These are phyloP conservation scores for Alternaria sp. DNA, from an alignment of 2,329 filamentous ascomycete species.

Conservation along the genomic window DNA sequence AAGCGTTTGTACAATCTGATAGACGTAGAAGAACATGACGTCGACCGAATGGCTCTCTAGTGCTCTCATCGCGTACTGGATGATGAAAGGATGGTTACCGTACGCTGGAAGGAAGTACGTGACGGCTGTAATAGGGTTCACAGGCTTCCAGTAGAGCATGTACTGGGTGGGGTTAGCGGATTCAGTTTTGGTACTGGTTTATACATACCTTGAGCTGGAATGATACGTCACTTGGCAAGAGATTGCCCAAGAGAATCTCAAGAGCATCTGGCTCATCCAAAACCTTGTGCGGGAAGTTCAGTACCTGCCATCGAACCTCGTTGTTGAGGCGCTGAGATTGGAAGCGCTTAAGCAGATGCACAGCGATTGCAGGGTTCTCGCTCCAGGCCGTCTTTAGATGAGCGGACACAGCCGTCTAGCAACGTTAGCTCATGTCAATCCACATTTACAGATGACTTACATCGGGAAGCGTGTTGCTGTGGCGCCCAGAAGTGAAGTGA, in stretches of 20 bases:
- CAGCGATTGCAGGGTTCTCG: conserved; percentile 84
- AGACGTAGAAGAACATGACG: conserved; percentile 98
- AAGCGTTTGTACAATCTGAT: conserved; percentile 94
- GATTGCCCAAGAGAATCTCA: conserved; percentile 78
- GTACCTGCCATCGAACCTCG: conserved; percentile 80
- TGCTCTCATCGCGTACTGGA: conserved; percentile 96
- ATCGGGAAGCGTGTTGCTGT: conserved; percentile 54
- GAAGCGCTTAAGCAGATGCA: conserved; percentile 83
- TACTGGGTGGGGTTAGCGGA: conserved; percentile 59
- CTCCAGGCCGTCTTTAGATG: conserved; percentile 85
- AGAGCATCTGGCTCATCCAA: conserved; percentile 83
- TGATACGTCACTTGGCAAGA: conserved; percentile 79
- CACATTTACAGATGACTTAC: conserved; percentile 30
- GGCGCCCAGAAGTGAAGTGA: conserved; percentile 57
- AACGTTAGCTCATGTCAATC: conserved; percentile 20
- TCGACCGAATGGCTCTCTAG: conserved; percentile 95
- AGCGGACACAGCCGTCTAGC: conserved; percentile 64
- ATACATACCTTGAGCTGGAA: conserved; percentile 73
- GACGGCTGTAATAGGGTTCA: conserved; percentile 91
- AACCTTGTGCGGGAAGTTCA: conserved; percentile 85
- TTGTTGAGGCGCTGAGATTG: conserved; percentile 74
- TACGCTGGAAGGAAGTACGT: conserved; percentile 94
- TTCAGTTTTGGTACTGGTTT: too few species aligned
- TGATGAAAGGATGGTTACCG: conserved; percentile 87
- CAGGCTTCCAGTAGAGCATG: conserved; percentile 88